Conservation (phyloP, 1,284 basidiomycete genomes). For the Phenoliferia sp. region DNA sequence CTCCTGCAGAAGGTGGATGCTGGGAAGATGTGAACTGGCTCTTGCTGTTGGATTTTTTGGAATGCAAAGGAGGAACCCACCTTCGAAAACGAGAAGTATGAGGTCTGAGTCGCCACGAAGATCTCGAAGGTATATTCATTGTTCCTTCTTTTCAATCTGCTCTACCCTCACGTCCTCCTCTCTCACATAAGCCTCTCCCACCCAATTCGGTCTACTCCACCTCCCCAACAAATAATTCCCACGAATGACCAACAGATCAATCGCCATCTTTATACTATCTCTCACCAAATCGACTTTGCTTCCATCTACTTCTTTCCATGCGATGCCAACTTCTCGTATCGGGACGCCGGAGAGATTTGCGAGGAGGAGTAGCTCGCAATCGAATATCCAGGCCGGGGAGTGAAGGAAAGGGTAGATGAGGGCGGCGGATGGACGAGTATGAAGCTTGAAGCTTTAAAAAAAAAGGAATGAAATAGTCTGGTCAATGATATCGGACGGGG, state of each 20-base stretch:
- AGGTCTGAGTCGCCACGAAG: no score
- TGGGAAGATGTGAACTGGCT: no score
- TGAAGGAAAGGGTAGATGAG: conserved; percentile 78
- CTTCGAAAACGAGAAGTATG: no score
- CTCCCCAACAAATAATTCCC: conserved; percentile 71
- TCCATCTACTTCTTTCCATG: conserved; percentile 87
- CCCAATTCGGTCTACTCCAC: conserved; percentile 43
- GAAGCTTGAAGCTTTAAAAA: conserved; percentile 71
- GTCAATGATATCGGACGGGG: background rate
- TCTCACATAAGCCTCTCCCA: no score
- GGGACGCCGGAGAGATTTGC: conserved; percentile 63
- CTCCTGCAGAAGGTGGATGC: no score
- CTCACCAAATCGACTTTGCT: conserved; percentile 81
- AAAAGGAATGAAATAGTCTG: background rate
- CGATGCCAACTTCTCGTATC: conserved; percentile 76
- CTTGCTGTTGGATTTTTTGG: no score
- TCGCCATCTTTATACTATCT: conserved; percentile 80
- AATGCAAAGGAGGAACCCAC: no score
- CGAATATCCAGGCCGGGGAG: conserved; percentile 71
- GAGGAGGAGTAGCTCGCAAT: conserved; percentile 87
- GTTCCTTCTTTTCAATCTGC: no score
- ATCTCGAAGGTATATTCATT: no score
- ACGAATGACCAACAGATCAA: conserved; percentile 76
- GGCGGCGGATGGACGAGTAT: conserved; percentile 70
- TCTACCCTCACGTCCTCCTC: no score